Evolutionary conservation across 2,329 filamentous ascomycete genomes (phyloP), one percentile per base, ranked within the genome.

Genomic region (Pezizomycotina sp.): DNA sequence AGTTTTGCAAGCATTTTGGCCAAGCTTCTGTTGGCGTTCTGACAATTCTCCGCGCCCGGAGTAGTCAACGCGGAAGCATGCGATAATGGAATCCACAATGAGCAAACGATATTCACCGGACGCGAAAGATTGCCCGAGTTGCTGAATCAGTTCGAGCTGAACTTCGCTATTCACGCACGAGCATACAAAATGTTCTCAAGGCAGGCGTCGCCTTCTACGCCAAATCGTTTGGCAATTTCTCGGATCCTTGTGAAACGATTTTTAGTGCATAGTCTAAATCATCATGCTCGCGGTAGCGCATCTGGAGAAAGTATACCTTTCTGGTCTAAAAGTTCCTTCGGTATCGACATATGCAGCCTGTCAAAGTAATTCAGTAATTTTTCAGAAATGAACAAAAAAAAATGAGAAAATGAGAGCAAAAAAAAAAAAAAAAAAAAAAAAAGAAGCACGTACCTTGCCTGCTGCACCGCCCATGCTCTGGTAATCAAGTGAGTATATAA

Each of bases 271-370:
- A 22, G 9, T 14, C 12, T 24, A n/a, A n/a, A n/a, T n/a, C n/a
- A n/a, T n/a, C n/a, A n/a, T n/a, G n/a, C n/a, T n/a, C n/a, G n/a
- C n/a, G n/a, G 8, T 19, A 31, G 6, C 8, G 9, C 8, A 7
- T 31, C 13, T 9, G 10, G 5, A 4, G 28, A 19, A 10, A 6
- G 14, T n/a, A 7, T 46, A 50, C 51, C 51, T 65, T 52, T 77
- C 72, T 0, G 74, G 73, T 31, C 73, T 62, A 50, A 76, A 77
- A 0, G 73, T 74, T 23, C 71, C 71, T 52, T 75, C 70, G 1
- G 67, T 71, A 47, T 74, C 72, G 48, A 78, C 74, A 48, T 75
- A n/a, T n/a, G n/a, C n/a, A n/a, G n/a, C n/a, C n/a, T n/a, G n/a
- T n/a, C n/a, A n/a, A n/a, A n/a, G n/a, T n/a, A n/a, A n/a, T n/a